A percentile compares a stretch with the other conserved stretches of the same genome.
These are phyloP conservation scores for Phytophthora crassamura DNA, from an alignment of 352 stramenopile species.

Conservation along the genomic window DNA sequence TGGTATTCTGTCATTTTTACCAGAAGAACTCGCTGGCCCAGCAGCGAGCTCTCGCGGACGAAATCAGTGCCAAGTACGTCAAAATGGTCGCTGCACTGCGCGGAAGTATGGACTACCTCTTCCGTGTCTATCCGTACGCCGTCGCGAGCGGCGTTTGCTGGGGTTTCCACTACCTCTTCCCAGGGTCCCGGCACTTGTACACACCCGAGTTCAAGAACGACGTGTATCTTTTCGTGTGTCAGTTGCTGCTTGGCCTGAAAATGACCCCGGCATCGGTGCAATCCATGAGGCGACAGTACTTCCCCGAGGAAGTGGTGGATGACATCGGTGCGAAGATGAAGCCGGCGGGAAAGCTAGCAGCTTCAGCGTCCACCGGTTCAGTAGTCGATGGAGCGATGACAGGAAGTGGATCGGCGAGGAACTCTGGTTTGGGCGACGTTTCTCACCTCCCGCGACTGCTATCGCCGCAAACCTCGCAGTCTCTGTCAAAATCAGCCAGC, in stretches of 20 bases:
- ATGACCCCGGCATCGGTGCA: slow-evolving; percentile 73
- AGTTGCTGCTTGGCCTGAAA: slow-evolving; percentile 74
- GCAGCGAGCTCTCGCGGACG: slow-evolving; percentile 72
- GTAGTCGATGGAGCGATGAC: slow-evolving; percentile 8
- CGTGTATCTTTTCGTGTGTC: slow-evolving; percentile 78
- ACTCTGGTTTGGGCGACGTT: slow-evolving; percentile 16
- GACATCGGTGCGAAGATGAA: slow-evolving; percentile 53
- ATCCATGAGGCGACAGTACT: slow-evolving; percentile 68
- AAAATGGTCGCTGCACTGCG: slow-evolving; percentile 79
- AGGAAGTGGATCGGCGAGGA: slow-evolving; percentile 13
- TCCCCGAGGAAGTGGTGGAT: slow-evolving; percentile 80
- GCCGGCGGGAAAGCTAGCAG: slow-evolving; percentile 30
- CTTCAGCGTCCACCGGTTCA: slow-evolving; percentile 14
- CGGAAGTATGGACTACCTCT: slow-evolving; percentile 86
- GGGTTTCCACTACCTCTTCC: slow-evolving; percentile 90
- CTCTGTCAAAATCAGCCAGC: slow-evolving; percentile 50
- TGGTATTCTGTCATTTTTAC: slow-evolving; percentile 91
- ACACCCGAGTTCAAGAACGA: slow-evolving; percentile 82
- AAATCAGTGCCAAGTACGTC: slow-evolving; percentile 81
- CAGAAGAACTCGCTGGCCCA: slow-evolving; percentile 74
- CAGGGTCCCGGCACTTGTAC: slow-evolving; percentile 89
- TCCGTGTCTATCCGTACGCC: slow-evolving; percentile 89
- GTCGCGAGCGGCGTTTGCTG: slow-evolving; percentile 81
- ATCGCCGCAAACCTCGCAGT: slow-evolving; percentile 35
- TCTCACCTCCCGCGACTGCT: slow-evolving; percentile 39